A percentile compares a stretch with the other conserved stretches of the same genome.
Conservation (phyloP, 1,284 basidiomycete genomes). For the Ceratobasidium sp. region DNA sequence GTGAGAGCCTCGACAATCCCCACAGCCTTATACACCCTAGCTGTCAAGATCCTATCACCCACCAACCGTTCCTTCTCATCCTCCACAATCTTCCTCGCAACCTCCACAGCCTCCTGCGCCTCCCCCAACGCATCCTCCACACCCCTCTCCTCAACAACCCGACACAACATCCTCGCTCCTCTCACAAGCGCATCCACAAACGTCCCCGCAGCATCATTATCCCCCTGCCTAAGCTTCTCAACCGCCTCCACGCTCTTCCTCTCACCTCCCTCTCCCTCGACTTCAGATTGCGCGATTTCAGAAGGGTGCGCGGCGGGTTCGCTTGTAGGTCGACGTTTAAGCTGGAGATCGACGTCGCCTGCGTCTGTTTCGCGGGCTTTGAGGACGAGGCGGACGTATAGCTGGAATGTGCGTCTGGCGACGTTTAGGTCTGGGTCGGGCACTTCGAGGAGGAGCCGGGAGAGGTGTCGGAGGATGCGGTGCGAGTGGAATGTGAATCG, state of each 20-base stretch:
- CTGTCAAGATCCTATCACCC: conserved; percentile 57
- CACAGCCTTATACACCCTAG: conserved; percentile 72
- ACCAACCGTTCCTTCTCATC: conserved; percentile 58
- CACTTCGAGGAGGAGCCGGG: conserved; percentile 72
- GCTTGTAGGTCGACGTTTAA: conserved; percentile 54
- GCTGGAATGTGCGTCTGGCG: conserved; percentile 79
- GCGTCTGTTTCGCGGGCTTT: conserved; percentile 77
- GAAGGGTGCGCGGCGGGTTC: conserved; percentile 52
- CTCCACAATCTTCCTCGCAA: conserved; percentile 67
- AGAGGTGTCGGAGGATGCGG: conserved; percentile 85
- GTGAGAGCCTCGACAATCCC: conserved; percentile 74
- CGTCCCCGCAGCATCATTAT: conserved; percentile 68
- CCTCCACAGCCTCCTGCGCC: conserved; percentile 69
- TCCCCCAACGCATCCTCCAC: conserved; percentile 60
- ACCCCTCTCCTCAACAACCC: conserved; percentile 56
- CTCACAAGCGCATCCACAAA: conserved; percentile 82
- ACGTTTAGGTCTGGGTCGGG: conserved; percentile 71
- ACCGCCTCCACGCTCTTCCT: conserved; percentile 39
- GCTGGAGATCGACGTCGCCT: conserved; percentile 58
- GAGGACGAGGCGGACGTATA: conserved; percentile 88
- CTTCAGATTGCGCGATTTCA: conserved; percentile 46
- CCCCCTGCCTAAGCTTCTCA: conserved; percentile 55
- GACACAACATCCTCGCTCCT: conserved; percentile 81
- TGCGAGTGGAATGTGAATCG: conserved; percentile 92
- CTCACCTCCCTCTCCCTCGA: conserved; percentile 53